These are phyloP conservation scores for Didymella keratinophila DNA, from an alignment of 2,329 filamentous ascomycete genomes.

Conservation along the genomic window DNA sequence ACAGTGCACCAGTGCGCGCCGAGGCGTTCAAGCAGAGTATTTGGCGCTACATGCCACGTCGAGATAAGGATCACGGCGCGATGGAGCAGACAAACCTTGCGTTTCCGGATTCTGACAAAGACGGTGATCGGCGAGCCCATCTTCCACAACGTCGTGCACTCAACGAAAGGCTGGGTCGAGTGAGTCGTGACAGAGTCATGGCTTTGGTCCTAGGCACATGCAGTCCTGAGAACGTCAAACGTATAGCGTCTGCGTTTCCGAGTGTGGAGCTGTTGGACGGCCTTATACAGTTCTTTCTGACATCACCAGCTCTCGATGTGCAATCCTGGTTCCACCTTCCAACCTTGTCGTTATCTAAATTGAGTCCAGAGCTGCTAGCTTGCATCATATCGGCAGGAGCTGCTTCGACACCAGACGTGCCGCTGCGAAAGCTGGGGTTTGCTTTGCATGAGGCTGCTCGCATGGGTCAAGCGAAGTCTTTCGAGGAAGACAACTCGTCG, in stretches of 20 bases:
- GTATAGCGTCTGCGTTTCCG: slow-evolving; percentile 68
- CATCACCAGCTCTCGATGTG: slow-evolving; percentile 63
- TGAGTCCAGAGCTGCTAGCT: slow-evolving; percentile 67
- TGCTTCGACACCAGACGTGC: slow-evolving; percentile 62
- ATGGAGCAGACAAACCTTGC: slow-evolving; percentile 51
- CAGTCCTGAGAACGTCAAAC: slow-evolving; percentile 58
- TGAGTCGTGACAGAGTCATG: slow-evolving; percentile 66
- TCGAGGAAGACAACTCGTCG: slow-evolving; percentile 60
- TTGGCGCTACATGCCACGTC: slow-evolving; percentile 55
- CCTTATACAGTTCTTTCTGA: slow-evolving; percentile 67
- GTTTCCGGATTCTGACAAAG: slow-evolving; percentile 47
- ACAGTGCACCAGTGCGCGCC: slow-evolving; percentile 34
- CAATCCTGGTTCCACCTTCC: slow-evolving; percentile 69
- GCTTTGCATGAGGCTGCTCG: slow-evolving; percentile 59
- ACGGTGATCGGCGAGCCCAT: slow-evolving; percentile 43
- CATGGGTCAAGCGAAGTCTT: slow-evolving; percentile 49
- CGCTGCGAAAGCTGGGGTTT: slow-evolving; percentile 68
- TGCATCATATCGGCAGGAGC: slow-evolving; percentile 69
- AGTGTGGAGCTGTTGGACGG: slow-evolving; percentile 68
- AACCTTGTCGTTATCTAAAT: slow-evolving; percentile 63
- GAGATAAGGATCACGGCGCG: slow-evolving; percentile 33
- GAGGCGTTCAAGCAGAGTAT: slow-evolving; percentile 54
- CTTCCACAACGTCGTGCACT: slow-evolving; percentile 50
- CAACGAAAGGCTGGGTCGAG: slow-evolving; percentile 52
- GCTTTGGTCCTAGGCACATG: slow-evolving; percentile 69